Percentiles rank a stretch among this genome's conserved stretches.
Conservation (phyloP, 75 land plant genomes). For the Cryptomeria japonica region DNA sequence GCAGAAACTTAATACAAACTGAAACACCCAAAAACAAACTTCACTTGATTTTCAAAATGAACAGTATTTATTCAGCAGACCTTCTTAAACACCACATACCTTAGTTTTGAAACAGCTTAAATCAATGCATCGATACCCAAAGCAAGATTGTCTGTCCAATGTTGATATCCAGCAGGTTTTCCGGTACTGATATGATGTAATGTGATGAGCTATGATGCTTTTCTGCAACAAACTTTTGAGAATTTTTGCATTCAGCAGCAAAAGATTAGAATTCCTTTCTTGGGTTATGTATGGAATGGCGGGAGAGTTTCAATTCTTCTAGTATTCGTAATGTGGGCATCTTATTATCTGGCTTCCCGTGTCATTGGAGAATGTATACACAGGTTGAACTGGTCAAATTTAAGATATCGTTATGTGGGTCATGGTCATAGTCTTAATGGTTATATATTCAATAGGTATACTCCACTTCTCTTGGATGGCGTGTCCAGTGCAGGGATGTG, state of each 20-base stretch:
- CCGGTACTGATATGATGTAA: not conserved
- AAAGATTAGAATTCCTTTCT: not conserved
- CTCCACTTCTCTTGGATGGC: too few species aligned
- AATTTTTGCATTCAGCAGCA: not conserved
- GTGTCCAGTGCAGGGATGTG: too few species aligned
- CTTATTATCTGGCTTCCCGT: not conserved
- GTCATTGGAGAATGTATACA: not conserved
- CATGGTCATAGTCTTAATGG: not conserved
- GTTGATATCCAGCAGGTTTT: not conserved
- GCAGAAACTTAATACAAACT: not conserved
- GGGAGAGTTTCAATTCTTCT: not conserved
- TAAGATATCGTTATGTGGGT: not conserved
- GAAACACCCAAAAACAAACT: constrained; percentile 8
- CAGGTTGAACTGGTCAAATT: not conserved
- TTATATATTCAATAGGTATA: too few species aligned
- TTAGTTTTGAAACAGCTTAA: not conserved
- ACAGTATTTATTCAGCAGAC: not conserved
- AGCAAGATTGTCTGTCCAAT: not conserved
- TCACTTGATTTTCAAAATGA: not conserved
- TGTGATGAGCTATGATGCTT: not conserved
- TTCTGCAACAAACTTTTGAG: not conserved
- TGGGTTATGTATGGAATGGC: not conserved
- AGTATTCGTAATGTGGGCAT: not conserved
- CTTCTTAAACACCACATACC: not conserved
- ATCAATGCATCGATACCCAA: not conserved